Evolutionary conservation across 2,329 filamentous ascomycete species (phyloP), one percentile per base, ranked within the genome.

Genomic region (Penicillium brevicompactum): DNA sequence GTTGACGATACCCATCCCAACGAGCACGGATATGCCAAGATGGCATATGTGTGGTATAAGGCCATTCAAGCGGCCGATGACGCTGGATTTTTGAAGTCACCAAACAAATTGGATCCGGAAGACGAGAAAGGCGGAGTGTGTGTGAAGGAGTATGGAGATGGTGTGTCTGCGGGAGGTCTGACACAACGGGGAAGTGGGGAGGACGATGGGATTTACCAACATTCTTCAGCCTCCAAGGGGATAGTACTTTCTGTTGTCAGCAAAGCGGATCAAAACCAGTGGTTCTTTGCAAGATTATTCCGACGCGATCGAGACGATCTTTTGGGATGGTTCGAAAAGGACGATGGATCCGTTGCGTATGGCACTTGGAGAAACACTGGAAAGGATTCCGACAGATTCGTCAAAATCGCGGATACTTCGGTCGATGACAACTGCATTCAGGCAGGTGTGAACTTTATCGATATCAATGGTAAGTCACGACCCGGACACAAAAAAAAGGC

Each of bases 191-290:
- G 70, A 10, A 63, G 57, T 30, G 70, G 71, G 11, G 18, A 57
- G 11, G 62, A 71, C 10, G 68, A 74, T 51, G 65, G 66, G 7
- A 64, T 59, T 1, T 74, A 74, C 48, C 22, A 54, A 11, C 71
- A 73, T 51, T 51, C 53, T 3, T 58, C 54, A 34, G 42, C 11
- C 60, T 22, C 34, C 2, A n/a, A 37, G 34, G 34, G 34, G n/a
- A 37, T 13, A 5, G 34, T 37, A 6, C 34, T 37, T 49, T 44
- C 6, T 62, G 44, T 49, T 59, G 59, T 37, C 4, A 37, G 34
- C n/a, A 13, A 37, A n/a, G n/a, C 3, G 4, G 34, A 37, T n/a
- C 34, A 7, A 3, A 37, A 37, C n/a, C 34, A 37, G 13, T 37
- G 34, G 34, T 37, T 37, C 34, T 37, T 37, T 37, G 34, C 13